Evolutionary conservation across 2,329 filamentous ascomycete species (phyloP).

Genomic region (Alternaria incomplexa): DNA sequence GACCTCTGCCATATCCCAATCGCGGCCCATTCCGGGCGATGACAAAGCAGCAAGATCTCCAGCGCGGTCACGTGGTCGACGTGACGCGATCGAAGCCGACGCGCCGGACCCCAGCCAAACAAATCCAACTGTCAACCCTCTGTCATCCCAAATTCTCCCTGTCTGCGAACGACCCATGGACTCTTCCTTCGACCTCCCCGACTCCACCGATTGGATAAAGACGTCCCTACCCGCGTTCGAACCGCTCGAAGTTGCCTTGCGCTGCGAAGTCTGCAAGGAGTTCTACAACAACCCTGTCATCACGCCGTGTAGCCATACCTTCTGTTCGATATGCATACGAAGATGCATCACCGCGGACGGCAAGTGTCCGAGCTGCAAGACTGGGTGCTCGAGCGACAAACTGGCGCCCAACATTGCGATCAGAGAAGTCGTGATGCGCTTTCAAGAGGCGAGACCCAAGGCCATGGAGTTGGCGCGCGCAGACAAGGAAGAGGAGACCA

Average conservation of each 20-base stretch:
- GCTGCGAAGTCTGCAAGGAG: conserved; percentile 98
- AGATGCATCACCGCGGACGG: conserved; percentile 81
- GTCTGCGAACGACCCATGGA: conserved; percentile 32
- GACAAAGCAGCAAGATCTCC: conserved; percentile 9
- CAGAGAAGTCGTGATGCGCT: conserved; percentile 83
- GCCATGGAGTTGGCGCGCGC: conserved; percentile 69
- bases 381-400: conserved; percentile 80
- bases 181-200: conserved; percentile 59
- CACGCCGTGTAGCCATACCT: conserved; percentile 92
- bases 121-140: conserved; percentile 13
- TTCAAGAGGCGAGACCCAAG: conserved; percentile 67
- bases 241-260: conserved; percentile 80
- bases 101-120: conserved; percentile 9
- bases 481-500: conserved; percentile 34
- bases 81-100: conserved; percentile 19
- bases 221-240: conserved; percentile 72
- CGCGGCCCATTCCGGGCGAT: conserved; percentile 1
- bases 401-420: conserved; percentile 84
- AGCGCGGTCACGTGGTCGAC: conserved; percentile 21
- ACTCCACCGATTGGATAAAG: conserved; percentile 83
- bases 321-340: conserved; percentile 95
- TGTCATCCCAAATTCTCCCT: conserved; percentile 6
- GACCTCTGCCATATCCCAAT: neutral
- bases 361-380: conserved; percentile 85
- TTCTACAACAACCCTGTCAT: conserved; percentile 95